A percentile compares a stretch with the other conserved stretches of the same genome.
Evolutionary conservation across 768 basidiomycete species (phyloP).

Genomic region (Pholiota molesta): DNA sequence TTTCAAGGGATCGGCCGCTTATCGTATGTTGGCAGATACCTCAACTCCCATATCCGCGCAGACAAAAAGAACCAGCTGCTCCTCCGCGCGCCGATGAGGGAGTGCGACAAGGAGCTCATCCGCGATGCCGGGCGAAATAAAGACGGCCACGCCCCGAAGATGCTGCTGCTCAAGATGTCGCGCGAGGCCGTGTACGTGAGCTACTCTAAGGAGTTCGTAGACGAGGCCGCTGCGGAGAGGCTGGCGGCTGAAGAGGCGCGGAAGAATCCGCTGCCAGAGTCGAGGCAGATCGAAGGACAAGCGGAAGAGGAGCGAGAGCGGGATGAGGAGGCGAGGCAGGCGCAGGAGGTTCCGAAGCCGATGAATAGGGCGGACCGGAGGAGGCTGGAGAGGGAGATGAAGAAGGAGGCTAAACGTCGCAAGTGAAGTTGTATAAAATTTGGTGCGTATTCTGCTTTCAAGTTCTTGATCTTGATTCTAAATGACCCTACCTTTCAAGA

Average conservation of each 20-base stretch:
- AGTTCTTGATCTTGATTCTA: too few relatives aligned
- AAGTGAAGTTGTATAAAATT: background rate
- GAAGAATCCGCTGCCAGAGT: background rate
- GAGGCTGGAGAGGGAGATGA: conserved; percentile 15
- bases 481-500: too few relatives aligned
- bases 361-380: conserved; percentile 22
- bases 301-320: background rate
- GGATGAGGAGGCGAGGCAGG: background rate
- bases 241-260: background rate
- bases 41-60: conserved; percentile 23
- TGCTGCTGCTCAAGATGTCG: conserved; percentile 18
- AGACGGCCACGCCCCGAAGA: conserved; percentile 7
- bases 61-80: conserved; percentile 18
- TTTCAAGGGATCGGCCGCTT: too few relatives aligned
- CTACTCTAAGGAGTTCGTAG: conserved; percentile 12
- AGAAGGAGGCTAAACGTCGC: conserved; percentile 16
- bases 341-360: background rate
- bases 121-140: conserved; percentile 17
- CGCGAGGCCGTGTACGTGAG: conserved; percentile 22
- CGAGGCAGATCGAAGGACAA: conserved; percentile 8
- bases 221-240: conserved; percentile 1
- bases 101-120: conserved; percentile 22
- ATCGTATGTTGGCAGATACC: conserved; percentile 10
- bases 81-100: conserved; percentile 18
- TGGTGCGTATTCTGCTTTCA: too few relatives aligned